Percentiles rank a stretch among this genome's conserved stretches.
These are phyloP conservation scores for Tricholoma flavovirens DNA, from an alignment of 768 basidiomycete species.

Conservation along the genomic window DNA sequence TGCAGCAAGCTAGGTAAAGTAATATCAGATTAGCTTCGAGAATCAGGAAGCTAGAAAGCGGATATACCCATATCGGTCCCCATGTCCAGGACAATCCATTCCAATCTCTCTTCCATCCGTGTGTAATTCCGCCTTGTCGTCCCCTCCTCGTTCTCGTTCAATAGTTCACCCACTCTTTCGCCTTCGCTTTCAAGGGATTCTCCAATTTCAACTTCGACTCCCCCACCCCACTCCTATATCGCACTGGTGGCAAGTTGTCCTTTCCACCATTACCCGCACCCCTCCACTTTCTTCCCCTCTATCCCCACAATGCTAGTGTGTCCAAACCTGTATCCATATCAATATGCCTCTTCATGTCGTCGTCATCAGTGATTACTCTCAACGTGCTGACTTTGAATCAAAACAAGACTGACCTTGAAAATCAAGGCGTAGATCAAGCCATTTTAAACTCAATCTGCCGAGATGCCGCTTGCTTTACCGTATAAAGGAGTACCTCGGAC, in stretches of 20 bases:
- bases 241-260: background rate
- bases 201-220: background rate
- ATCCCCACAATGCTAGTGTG: conserved; percentile 6
- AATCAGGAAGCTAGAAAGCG: background rate
- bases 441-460: no score
- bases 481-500: no score
- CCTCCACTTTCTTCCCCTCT: conserved; percentile 3
- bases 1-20: conserved; percentile 41
- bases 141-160: conserved; percentile 17
- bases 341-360: conserved; percentile 7
- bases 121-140: conserved; percentile 9
- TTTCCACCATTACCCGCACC: background rate
- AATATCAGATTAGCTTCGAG: background rate
- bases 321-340: conserved; percentile 24
- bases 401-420: no score
- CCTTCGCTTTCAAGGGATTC: conserved; percentile 5
- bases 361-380: no score
- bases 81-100: conserved; percentile 51
- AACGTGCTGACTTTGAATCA: no score
- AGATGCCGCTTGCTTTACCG: no score
- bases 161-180: conserved; percentile 11
- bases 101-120: conserved; percentile 24
- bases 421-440: no score
- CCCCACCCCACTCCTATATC: background rate
- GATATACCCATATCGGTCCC: conserved; percentile 19